Percentiles rank a stretch among this genome's conserved stretches.
Conservation (phyloP, 192 early-diverging fungal genomes). For the Gaertneriomyces sp. region DNA sequence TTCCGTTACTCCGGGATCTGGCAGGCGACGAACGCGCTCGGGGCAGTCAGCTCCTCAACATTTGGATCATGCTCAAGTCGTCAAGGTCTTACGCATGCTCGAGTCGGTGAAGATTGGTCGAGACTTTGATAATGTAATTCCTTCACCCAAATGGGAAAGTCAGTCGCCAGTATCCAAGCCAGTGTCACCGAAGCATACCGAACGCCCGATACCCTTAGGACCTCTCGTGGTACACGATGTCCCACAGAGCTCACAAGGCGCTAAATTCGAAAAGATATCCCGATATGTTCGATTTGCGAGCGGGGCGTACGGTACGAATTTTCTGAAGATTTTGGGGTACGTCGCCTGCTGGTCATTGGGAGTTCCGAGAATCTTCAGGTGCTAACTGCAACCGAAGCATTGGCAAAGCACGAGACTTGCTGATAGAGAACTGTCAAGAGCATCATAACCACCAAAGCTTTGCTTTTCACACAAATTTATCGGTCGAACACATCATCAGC, state of each 20-base stretch:
- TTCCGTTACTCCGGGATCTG: constrained; percentile 8
- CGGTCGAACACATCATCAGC: constrained; percentile 45
- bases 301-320: constrained; percentile 43
- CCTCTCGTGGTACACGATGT: neutral
- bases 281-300: constrained; percentile 47
- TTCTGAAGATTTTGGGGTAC: constrained; percentile 37
- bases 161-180: no score
- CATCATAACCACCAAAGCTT: constrained; percentile 53
- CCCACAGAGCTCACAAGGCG: neutral
- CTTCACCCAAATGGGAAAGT: constrained; percentile 12
- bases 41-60: constrained; percentile 9
- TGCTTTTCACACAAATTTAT: constrained; percentile 47
- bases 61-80: constrained; percentile 14
- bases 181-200: neutral
- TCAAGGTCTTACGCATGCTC: constrained; percentile 14
- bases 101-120: constrained; percentile 17
- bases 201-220: neutral
- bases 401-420: constrained; percentile 38
- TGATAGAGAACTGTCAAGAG: constrained; percentile 29
- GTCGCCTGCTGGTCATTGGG: neutral
- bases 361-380: neutral
- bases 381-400: constrained; percentile 26
- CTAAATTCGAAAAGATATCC: constrained; percentile 25
- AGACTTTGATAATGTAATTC: neutral
- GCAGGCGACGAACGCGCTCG: constrained; percentile 8